A percentile compares a stretch with the other conserved stretches of the same genome.
These are phyloP conservation scores for Xanthoparmelia taractica DNA, from an alignment of 495 filamentous ascomycete species.

Conservation along the genomic window DNA sequence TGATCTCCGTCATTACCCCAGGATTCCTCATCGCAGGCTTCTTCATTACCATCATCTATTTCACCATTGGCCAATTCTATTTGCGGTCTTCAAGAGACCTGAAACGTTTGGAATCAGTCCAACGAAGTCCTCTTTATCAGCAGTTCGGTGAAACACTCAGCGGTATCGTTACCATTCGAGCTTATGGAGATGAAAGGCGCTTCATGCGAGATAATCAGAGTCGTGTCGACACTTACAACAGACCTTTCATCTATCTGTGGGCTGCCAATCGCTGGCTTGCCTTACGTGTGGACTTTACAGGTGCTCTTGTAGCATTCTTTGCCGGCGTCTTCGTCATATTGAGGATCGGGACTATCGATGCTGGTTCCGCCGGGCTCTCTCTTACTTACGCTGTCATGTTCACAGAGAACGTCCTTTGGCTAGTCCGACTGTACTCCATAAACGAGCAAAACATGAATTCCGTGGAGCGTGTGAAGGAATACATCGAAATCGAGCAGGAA, in stretches of 20 bases:
- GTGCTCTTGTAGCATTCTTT: constrained; percentile 89
- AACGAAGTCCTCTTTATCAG: constrained; percentile 92
- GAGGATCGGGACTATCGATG: constrained; percentile 77
- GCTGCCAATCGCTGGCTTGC: constrained; percentile 96
- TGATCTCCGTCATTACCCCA: constrained; percentile 91
- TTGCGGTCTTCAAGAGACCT: constrained; percentile 85
- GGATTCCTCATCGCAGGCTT: constrained; percentile 81
- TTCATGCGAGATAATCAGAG: constrained; percentile 90
- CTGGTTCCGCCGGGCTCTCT: constrained; percentile 90
- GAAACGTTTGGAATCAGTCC: constrained; percentile 90
- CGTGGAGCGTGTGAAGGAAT: constrained; percentile 96
- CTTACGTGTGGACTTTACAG: constrained; percentile 82
- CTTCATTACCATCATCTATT: constrained; percentile 78
- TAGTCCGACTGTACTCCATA: constrained; percentile 86
- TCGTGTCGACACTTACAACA: constrained; percentile 80
- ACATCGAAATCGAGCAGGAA: constrained; percentile 94
- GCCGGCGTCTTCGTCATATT: constrained; percentile 85
- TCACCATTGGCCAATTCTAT: constrained; percentile 79
- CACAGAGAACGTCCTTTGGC: constrained; percentile 94
- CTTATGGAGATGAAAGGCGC: constrained; percentile 87
- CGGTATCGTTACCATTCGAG: constrained; percentile 95
- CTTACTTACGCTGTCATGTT: constrained; percentile 98
- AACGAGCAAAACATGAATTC: constrained; percentile 99
- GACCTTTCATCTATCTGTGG: constrained; percentile 96
- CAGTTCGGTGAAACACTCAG: constrained; percentile 95